Evolutionary conservation across 345 rosid species (phyloP).

Genomic region (Ceriops zippeliana): DNA sequence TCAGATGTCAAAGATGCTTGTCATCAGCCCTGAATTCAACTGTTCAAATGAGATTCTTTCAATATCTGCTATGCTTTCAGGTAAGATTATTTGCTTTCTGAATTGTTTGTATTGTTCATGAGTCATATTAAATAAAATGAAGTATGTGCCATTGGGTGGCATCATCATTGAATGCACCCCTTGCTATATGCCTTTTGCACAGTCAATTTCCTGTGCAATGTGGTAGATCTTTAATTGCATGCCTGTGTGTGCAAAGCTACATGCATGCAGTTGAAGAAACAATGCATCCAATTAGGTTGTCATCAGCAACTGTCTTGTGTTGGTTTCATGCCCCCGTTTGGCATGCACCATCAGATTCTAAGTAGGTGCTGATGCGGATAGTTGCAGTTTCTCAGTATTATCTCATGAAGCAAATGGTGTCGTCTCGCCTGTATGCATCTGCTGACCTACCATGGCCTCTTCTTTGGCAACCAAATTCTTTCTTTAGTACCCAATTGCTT

Average conservation of each 20-base stretch:
- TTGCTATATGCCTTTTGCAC: conserved; percentile 22
- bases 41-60: conserved; percentile 16
- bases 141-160: conserved; percentile 28
- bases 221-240: conserved; percentile 27
- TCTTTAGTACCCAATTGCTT: conserved; percentile 99
- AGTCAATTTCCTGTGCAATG: conserved; percentile 16
- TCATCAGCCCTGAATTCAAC: conserved; percentile 28
- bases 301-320: conserved; percentile 84
- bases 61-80: conserved; percentile 18
- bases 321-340: conserved; percentile 71
- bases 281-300: conserved; percentile 46
- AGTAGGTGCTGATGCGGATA: conserved; percentile 96
- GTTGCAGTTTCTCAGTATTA: conserved; percentile 99
- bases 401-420: conserved; percentile 95
- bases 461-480: conserved; percentile 92
- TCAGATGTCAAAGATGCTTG: conserved; percentile 3
- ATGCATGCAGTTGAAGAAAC: conserved; percentile 31
- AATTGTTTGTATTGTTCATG: conserved; percentile 21
- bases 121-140: conserved; percentile 27
- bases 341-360: conserved; percentile 78
- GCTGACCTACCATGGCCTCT: conserved; percentile 99
- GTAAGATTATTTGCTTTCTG: conserved; percentile 21
- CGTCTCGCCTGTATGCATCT: conserved; percentile 98
- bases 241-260: conserved; percentile 22
- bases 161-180: conserved; percentile 23